phyloP scores from a whole-genome alignment of 371 early-diverging fungal genomes.

The Mucor indicus region DNA sequence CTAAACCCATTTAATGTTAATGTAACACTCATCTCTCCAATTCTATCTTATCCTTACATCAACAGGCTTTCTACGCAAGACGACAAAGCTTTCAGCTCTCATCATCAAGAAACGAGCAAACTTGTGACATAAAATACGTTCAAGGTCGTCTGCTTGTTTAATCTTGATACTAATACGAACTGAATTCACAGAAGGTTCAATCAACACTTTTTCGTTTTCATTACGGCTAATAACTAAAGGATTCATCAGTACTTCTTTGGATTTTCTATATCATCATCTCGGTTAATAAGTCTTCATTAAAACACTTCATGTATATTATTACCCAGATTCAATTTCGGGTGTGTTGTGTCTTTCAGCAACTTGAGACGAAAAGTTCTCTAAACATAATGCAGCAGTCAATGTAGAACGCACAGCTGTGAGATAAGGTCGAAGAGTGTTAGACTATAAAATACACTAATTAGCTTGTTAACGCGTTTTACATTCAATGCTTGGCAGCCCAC shows the following conservation, averaged over 20 bases:
- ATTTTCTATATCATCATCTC: conserved; percentile 11
- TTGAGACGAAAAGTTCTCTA: conserved; percentile 96
- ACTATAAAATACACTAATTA: too few species aligned
- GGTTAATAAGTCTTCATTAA: neutral
- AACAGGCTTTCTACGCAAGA: conserved; percentile 90
- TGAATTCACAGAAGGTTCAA: conserved; percentile 94
- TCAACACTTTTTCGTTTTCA: conserved; percentile 92
- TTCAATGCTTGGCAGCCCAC: too few species aligned
- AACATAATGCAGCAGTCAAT: conserved; percentile 90
- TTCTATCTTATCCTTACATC: too few species aligned
- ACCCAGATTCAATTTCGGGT: conserved; percentile 96
- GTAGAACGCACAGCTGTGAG: conserved; percentile 92
- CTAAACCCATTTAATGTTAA: conserved; percentile 27
- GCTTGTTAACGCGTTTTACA: too few species aligned
- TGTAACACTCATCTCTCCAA: neutral
- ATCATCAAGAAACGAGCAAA: conserved; percentile 96
- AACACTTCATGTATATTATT: conserved; percentile 5
- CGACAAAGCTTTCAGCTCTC: conserved; percentile 95
- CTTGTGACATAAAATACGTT: conserved; percentile 92
- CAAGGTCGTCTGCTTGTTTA: conserved; percentile 98
- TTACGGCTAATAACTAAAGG: conserved; percentile 90
- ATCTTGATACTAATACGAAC: conserved; percentile 93
- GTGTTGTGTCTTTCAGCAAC: conserved; percentile 97
- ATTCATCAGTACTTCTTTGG: conserved; percentile 46
- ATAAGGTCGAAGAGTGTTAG: conserved; percentile 95